Evolutionary conservation across 306 rosid genomes (phyloP), one percentile per base, ranked within the genome.

Genomic region (Mimosa pudica): DNA sequence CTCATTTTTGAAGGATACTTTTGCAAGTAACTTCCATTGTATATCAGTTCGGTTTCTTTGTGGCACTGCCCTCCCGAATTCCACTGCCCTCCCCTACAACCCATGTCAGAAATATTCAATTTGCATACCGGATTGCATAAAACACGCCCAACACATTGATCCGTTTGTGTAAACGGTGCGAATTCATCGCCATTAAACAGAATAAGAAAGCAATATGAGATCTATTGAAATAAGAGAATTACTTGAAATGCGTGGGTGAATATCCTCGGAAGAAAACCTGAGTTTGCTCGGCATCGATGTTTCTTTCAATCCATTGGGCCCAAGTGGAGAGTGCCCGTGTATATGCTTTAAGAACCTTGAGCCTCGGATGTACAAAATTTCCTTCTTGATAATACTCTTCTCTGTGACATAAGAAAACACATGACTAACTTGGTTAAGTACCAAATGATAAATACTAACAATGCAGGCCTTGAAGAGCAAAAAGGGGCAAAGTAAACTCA

Each of bases 311-410:
- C 99, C 99, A 96, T 77, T 77, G 82, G 66, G 93, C 92, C 99
- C 98, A 96, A 54, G 99, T 93, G 79, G 86, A 88, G 67, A 96
- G 90, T 77, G 98, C 99, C 78, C 90, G 89, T 81, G 70, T 87
- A 84, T 86, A 95, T 16, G 99, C 99, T 75, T 91, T 79, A 51
- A 93, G 82, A 80, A 88, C 93, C 88, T 93, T 87, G 38, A 96
- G 94, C 82, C 92, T 90, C 5, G 94, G 91, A 82, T 93, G 82
- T 33, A 96, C 86, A 47, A 78, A 66, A 75, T 91, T 81, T 18
- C 99, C 99, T 96, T 91, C 99, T 87, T 96, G 97, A 86, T 93
- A 93, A 84, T 93, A 93, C 74, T 93, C 92, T 86, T 93, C 97
- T 47, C 99, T 96, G 89, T 77, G 73, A 51, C 10, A 63, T 18